A percentile compares a stretch with the other conserved stretches of the same genome.
Conservation (phyloP, 2,329 filamentous ascomycete species). For the Exophiala spinifera region DNA sequence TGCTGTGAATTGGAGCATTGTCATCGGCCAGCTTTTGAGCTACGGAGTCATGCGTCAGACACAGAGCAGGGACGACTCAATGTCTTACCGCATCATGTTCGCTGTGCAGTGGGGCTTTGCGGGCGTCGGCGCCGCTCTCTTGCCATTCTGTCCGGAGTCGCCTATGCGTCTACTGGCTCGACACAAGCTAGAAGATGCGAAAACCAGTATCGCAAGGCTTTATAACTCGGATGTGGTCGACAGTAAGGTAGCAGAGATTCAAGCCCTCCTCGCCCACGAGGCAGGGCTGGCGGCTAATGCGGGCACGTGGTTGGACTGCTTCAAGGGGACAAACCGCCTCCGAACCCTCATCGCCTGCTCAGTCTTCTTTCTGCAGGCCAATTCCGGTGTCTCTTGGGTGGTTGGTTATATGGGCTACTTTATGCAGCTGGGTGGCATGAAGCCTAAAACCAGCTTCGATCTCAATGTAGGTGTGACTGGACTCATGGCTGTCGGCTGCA, state of each 20-base stretch:
- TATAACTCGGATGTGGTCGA: no score
- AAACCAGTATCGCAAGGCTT: no score
- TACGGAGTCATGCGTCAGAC: slow-evolving; percentile 4
- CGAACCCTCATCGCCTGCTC: not conserved
- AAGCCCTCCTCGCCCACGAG: no score
- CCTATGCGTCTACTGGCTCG: not conserved
- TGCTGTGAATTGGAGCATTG: not conserved
- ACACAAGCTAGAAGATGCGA: not conserved
- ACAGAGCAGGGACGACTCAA: not conserved
- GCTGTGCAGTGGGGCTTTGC: slow-evolving; percentile 5
- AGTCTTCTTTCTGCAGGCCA: not conserved
- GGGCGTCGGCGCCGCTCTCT: not conserved
- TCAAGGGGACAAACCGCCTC: no score
- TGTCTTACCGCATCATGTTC: slow-evolving; percentile 4
- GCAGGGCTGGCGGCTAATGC: no score
- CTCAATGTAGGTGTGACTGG: no score
- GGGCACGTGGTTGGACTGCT: no score
- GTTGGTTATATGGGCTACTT: not conserved
- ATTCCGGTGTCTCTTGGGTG: not conserved
- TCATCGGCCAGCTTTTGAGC: slow-evolving; percentile 1
- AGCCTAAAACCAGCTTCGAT: not conserved
- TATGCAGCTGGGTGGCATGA: not conserved
- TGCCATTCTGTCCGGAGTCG: not conserved
- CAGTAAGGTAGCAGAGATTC: no score
- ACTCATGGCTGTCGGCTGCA: no score